These are phyloP conservation scores for Cochliopodium minus DNA, from an alignment of 208 protist genomes.

Conservation along the genomic window DNA sequence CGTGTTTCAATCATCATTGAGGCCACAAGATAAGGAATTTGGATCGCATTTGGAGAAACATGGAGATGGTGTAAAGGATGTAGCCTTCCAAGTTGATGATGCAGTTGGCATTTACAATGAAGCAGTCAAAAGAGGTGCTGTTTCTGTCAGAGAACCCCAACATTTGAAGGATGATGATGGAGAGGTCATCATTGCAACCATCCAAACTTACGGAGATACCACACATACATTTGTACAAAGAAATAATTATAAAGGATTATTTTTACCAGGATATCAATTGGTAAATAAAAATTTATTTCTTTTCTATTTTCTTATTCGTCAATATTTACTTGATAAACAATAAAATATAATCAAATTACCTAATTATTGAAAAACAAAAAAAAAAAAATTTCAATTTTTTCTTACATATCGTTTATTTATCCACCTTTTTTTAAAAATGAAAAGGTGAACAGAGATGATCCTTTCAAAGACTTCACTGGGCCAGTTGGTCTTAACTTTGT, in stretches of 20 bases:
- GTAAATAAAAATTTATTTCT: not conserved
- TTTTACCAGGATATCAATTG: constrained; percentile 37
- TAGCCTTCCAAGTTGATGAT: constrained; percentile 46
- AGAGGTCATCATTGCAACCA: constrained; percentile 33
- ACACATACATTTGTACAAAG: constrained; percentile 51
- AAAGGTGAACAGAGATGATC: not conserved
- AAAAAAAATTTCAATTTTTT: too few relatives aligned
- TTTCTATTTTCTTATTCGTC: too few relatives aligned
- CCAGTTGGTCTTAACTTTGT: constrained; percentile 23
- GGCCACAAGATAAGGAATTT: constrained; percentile 29
- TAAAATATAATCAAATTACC: not conserved
- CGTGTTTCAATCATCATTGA: constrained; percentile 38
- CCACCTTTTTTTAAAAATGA: constrained; percentile 3
- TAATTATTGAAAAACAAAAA: not conserved
- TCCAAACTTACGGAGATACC: constrained; percentile 47
- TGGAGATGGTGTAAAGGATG: constrained; percentile 47
- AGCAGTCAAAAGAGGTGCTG: constrained; percentile 33
- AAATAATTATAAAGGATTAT: constrained; percentile 31
- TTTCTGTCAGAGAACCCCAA: constrained; percentile 27
- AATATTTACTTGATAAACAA: constrained; percentile 9
- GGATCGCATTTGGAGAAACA: constrained; percentile 28
- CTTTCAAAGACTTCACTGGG: not conserved
- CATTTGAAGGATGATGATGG: constrained; percentile 37
- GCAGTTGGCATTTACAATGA: constrained; percentile 28
- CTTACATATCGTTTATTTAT: not conserved